Evolutionary conservation across 1,139 yeast genomes (phyloP).

Genomic region (Saccharomycopsis phalli): DNA sequence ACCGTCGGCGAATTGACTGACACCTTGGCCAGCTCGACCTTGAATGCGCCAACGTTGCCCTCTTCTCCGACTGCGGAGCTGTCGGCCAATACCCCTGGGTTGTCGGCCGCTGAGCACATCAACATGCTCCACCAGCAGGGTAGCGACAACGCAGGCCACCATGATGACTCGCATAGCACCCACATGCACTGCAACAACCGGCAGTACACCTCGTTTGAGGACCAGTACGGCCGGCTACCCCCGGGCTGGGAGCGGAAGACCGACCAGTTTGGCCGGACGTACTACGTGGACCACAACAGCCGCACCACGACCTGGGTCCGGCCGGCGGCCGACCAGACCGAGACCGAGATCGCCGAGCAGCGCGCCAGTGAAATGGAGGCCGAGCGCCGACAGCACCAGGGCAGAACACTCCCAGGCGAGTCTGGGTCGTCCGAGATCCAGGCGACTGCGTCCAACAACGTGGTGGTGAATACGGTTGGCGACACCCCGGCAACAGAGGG

Average conservation of each 20-base stretch:
- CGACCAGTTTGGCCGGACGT: slow-evolving; percentile 93
- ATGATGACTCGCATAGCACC: slow-evolving; percentile 24
- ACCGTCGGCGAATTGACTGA: slow-evolving; percentile 23
- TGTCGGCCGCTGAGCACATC: slow-evolving; percentile 18
- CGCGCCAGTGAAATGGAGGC: slow-evolving; percentile 54
- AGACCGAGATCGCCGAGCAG: slow-evolving; percentile 54
- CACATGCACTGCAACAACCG: slow-evolving; percentile 31
- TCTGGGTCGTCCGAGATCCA: slow-evolving; percentile 29
- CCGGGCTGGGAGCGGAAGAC: slow-evolving; percentile 99
- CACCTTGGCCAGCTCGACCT: slow-evolving; percentile 19
- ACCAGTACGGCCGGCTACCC: slow-evolving; percentile 91
- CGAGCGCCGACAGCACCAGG: slow-evolving; percentile 86
- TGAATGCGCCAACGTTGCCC: neutral
- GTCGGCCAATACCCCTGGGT: slow-evolving; percentile 17
- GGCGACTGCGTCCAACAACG: slow-evolving; percentile 23
- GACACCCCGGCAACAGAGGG: slow-evolving; percentile 45
- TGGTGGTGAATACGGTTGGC: slow-evolving; percentile 29
- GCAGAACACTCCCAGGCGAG: slow-evolving; percentile 81
- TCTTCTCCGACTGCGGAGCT: slow-evolving; percentile 12
- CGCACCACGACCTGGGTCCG: slow-evolving; percentile 98
- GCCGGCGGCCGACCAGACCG: slow-evolving; percentile 70
- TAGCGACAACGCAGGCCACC: slow-evolving; percentile 11
- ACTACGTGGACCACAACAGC: slow-evolving; percentile 95
- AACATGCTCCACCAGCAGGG: slow-evolving; percentile 9
- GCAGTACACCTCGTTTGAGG: slow-evolving; percentile 89